Evolutionary conservation across 139 green algal genomes (phyloP).

Genomic region (Chlamydomonas applanata): DNA sequence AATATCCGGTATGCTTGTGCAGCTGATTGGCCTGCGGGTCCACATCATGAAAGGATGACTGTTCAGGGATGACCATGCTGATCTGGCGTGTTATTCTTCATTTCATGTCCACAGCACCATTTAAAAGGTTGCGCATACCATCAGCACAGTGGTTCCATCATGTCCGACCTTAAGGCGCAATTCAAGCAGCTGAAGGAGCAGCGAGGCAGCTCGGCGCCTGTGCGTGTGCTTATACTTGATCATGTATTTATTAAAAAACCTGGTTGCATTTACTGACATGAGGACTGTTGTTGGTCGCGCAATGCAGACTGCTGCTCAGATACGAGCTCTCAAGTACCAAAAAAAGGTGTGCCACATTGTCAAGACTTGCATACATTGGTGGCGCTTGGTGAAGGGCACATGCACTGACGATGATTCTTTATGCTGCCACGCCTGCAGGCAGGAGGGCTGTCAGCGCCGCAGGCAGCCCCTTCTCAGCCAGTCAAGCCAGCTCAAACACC

Average conservation of each 20-base stretch:
- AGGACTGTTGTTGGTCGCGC: neutral
- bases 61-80: too few species aligned
- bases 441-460: neutral
- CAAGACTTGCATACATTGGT: neutral
- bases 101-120: neutral
- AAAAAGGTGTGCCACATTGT: neutral
- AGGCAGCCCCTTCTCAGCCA: neutral
- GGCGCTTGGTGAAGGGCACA: neutral
- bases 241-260: neutral
- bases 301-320: constrained; percentile 3
- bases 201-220: neutral
- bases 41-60: too few species aligned
- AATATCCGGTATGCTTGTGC: too few species aligned
- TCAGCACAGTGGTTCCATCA: neutral
- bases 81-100: neutral
- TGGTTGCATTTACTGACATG: neutral
- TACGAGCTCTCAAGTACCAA: neutral
- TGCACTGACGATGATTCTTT: too few species aligned
- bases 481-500: neutral
- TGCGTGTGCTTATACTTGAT: neutral
- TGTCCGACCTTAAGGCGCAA: constrained; percentile 9
- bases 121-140: too few species aligned
- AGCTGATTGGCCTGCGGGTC: too few species aligned
- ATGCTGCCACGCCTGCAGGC: neutral
- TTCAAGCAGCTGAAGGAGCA: constrained; percentile 13